phyloP scores from a whole-genome alignment of 495 filamentous ascomycete species.

The Pyrenopolyporus hunteri region DNA sequence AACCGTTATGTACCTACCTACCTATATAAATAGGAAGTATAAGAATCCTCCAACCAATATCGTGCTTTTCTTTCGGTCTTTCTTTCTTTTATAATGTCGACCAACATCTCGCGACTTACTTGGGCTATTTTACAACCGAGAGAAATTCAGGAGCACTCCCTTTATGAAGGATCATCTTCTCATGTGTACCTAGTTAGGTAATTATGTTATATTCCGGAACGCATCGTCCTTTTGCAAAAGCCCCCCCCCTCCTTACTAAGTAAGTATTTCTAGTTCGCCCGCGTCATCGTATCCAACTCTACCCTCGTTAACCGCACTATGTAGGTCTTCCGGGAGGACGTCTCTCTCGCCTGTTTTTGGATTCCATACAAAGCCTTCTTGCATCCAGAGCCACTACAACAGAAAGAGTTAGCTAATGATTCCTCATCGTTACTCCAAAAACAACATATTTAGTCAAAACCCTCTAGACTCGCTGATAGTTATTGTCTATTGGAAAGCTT shows the following conservation, averaged over 20 bases:
- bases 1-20: background rate
- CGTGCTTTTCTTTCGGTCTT: background rate
- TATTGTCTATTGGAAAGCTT: too few relatives aligned
- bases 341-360: slow-evolving; percentile 68
- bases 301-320: slow-evolving; percentile 64
- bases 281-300: slow-evolving; percentile 67
- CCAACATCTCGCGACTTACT: background rate
- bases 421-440: too few relatives aligned
- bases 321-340: slow-evolving; percentile 59
- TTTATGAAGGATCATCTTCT: background rate
- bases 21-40: background rate
- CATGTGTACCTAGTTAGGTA: background rate
- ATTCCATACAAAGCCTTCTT: slow-evolving; percentile 85
- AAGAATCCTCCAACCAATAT: background rate
- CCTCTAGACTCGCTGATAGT: too few relatives aligned
- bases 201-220: background rate
- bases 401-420: too few relatives aligned
- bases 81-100: too few relatives aligned
- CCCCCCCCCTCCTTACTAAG: background rate
- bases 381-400: slow-evolving; percentile 94
- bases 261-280: slow-evolving; percentile 55
- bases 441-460: too few relatives aligned
- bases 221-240: background rate
- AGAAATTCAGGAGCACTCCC: background rate
- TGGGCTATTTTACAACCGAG: background rate